phyloP scores from a whole-genome alignment of 2,329 filamentous ascomycete species.

The Karstenula rhodostoma region DNA sequence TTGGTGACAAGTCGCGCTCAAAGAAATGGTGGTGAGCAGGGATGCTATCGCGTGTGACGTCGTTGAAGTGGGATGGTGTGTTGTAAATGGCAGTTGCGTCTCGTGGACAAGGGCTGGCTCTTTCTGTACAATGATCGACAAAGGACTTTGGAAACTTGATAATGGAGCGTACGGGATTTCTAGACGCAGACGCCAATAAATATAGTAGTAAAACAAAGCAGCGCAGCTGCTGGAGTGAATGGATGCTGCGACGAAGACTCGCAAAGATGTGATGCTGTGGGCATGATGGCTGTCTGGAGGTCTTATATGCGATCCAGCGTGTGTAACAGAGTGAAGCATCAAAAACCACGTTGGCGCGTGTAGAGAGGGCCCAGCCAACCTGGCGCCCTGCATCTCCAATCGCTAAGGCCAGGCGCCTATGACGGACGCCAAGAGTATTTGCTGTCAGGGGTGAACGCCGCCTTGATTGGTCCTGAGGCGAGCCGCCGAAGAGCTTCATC shows the following conservation, averaged over 20 bases:
- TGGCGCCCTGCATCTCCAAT: conserved; percentile 29
- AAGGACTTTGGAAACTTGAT: conserved; percentile 20
- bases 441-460: conserved; percentile 16
- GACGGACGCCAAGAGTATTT: conserved; percentile 26
- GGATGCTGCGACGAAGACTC: conserved; percentile 12
- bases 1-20: neutral
- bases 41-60: conserved; percentile 30
- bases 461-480: conserved; percentile 36
- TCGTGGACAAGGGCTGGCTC: conserved; percentile 27
- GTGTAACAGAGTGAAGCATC: conserved; percentile 8
- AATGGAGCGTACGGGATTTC: conserved; percentile 17
- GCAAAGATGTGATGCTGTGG: conserved; percentile 5
- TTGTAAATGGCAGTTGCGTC: conserved; percentile 28
- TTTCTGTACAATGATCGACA: conserved; percentile 38
- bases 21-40: conserved; percentile 16
- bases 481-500: conserved; percentile 23
- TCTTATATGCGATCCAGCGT: conserved; percentile 15
- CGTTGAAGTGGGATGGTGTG: conserved; percentile 15
- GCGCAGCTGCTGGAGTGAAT: conserved; percentile 20
- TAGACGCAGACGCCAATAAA: conserved; percentile 4
- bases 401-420: conserved; percentile 40
- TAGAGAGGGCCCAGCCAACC: conserved; percentile 24
- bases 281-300: conserved; percentile 8
- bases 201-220: conserved; percentile 21
- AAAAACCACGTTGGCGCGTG: conserved; percentile 15